Conservation (phyloP, 1,284 basidiomycete species). For the Xerocomus nothofagi region DNA sequence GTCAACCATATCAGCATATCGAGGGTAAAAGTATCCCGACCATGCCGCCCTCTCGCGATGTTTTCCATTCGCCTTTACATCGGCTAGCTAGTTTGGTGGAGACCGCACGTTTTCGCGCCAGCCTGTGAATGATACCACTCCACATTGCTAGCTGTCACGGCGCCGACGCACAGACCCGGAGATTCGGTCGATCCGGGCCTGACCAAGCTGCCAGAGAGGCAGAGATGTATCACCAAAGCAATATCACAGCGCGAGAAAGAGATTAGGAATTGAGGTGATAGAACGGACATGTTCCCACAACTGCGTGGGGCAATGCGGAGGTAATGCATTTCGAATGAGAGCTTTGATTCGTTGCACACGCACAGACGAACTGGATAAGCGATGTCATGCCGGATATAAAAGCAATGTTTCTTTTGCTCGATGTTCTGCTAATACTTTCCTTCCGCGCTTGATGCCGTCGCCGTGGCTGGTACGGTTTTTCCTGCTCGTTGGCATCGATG, state of each 20-base stretch:
- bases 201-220: not conserved
- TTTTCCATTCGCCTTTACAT: not conserved
- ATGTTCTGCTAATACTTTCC: not conserved
- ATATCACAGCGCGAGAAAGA: not conserved
- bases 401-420: not conserved
- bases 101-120: not conserved
- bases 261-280: constrained; percentile 2
- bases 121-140: not conserved
- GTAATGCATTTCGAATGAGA: not conserved
- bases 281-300: constrained; percentile 11
- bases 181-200: not conserved
- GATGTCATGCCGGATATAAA: constrained; percentile 13
- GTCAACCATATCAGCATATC: not conserved
- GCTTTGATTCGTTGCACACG: not conserved
- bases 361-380: constrained; percentile 5
- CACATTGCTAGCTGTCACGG: not conserved
- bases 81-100: not conserved
- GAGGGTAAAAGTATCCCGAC: not conserved
- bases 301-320: not conserved
- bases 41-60: not conserved
- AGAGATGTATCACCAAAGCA: not conserved
- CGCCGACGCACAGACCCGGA: no score
- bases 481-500: not conserved
- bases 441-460: not conserved
- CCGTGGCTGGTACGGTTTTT: not conserved